Evolutionary conservation across 116 monocot genomes (phyloP), one percentile per base, ranked within the genome.

Genomic region (Trichopus zeylanicus): DNA sequence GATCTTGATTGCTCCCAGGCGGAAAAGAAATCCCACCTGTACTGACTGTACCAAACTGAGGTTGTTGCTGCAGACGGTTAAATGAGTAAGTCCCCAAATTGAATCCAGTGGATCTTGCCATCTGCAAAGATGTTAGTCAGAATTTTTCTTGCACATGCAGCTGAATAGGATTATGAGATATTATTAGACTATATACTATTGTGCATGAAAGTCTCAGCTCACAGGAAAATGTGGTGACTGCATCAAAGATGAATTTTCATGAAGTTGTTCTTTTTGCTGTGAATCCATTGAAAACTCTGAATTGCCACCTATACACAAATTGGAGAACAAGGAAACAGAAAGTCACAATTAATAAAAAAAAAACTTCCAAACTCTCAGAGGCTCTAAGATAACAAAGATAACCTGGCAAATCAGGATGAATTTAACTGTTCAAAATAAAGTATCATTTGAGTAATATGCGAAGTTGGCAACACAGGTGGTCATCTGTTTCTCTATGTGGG

Each of bases 211-310:
- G 48, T 4, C 52, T 47, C 30, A 56, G 74, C 87, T 85, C 60
- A 91, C 87, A 62, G 79, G 65, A 31, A 85, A 88, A 53, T 91
- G 91, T 34, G 80, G 98, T 42, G 82, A 68, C 62, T 88, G 98
- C 85, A 91, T 83, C 56, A 85, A 76, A 29, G 98, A 78, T 21
- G 83, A 67, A 74, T 85, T 85, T 10, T 91, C 99, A 73, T 88
- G 99, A 55, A 85, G 67, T 59, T 87, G 98, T 48, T 99, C 88
- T 55, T 92, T 99, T 46, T 91, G 98, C 75, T 85, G 91, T 71
- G 91, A 64, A 77, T 98, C 91, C 85, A 87, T 73, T 31, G 82
- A 25, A 76, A 77, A 98, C 69, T 92, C 88, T 35, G 88, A 71
- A 47, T 28, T 76, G 39, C 71, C 86, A 57, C 99, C 99, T 99